Evolutionary conservation across 2,329 filamentous ascomycete genomes (phyloP).

Genomic region (Ampelomyces quisqualis): DNA sequence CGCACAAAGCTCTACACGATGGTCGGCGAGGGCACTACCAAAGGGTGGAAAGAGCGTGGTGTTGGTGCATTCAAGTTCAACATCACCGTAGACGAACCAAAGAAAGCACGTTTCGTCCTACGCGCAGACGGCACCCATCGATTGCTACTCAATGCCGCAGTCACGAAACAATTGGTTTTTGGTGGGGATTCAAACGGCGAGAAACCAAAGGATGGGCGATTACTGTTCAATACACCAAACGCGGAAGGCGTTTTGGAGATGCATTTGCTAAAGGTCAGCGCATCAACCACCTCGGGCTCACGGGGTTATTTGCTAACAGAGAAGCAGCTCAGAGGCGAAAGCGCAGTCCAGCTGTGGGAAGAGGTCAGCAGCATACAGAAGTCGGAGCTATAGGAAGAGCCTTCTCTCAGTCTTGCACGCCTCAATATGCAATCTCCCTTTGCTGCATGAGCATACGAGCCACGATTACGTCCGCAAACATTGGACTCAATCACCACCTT

Average conservation of each 20-base stretch:
- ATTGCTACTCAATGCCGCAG: constrained; percentile 80
- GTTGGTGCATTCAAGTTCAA: constrained; percentile 84
- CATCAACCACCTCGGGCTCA: background rate
- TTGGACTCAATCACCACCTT: background rate
- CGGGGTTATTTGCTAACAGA: constrained; percentile 8
- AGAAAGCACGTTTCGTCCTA: constrained; percentile 74
- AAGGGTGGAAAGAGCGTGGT: constrained; percentile 87
- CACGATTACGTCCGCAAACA: background rate
- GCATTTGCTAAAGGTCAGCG: constrained; percentile 58
- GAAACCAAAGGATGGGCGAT: constrained; percentile 69
- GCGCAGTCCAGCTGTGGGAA: constrained; percentile 28
- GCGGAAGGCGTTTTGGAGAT: constrained; percentile 54
- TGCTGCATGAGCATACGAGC: background rate
- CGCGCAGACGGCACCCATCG: constrained; percentile 86
- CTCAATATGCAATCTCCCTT: constrained; percentile 2
- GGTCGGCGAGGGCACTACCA: constrained; percentile 54
- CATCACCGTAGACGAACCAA: constrained; percentile 40
- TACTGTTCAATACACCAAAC: constrained; percentile 63
- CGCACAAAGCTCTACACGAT: constrained; percentile 85
- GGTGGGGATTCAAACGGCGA: constrained; percentile 64
- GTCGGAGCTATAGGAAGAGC: constrained; percentile 22
- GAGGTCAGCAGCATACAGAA: constrained; percentile 26
- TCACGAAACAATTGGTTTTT: constrained; percentile 77
- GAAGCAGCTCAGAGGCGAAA: constrained; percentile 22
- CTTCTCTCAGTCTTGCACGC: constrained; percentile 6